Evolutionary conservation across 192 early-diverging fungal species (phyloP).

Genomic region (Borealophlyctis nickersoniae): DNA sequence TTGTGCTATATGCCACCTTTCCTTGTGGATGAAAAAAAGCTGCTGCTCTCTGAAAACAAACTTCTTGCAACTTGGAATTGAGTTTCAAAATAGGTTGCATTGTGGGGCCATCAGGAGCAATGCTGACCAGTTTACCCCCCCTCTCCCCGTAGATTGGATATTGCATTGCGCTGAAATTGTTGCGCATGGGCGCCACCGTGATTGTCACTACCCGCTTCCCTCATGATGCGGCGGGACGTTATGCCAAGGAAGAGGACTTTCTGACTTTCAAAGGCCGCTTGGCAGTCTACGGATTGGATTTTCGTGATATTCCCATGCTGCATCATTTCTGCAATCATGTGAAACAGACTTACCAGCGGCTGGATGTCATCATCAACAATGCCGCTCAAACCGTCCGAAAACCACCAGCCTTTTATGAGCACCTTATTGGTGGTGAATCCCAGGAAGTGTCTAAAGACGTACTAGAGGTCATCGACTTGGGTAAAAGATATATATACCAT

Average conservation of each 20-base stretch:
- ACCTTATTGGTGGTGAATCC: constrained; percentile 45
- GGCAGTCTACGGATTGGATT: constrained; percentile 52
- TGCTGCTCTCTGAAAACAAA: too few species aligned
- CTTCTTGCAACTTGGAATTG: too few species aligned
- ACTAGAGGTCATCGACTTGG: constrained; percentile 28
- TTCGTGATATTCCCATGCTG: constrained; percentile 51
- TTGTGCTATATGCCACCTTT: too few species aligned
- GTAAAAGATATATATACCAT: too few species aligned
- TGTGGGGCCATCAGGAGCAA: constrained; percentile 5
- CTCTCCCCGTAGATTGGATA: constrained; percentile 47
- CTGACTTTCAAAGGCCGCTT: constrained; percentile 33
- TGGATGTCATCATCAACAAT: constrained; percentile 61
- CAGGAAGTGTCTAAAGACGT: constrained; percentile 21
- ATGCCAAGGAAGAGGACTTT: constrained; percentile 46
- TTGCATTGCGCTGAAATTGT: constrained; percentile 50
- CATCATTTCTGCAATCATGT: constrained; percentile 50
- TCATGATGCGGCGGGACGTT: constrained; percentile 48
- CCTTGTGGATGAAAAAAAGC: too few species aligned
- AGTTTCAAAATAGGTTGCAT: constrained; percentile 14
- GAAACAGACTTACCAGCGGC: constrained; percentile 32
- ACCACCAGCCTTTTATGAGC: constrained; percentile 54
- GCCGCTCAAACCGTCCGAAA: constrained; percentile 60
- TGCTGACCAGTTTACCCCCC: constrained; percentile 12
- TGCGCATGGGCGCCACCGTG: constrained; percentile 53
- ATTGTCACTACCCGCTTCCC: constrained; percentile 56